These are phyloP conservation scores for Yamadazyma diddensiae DNA, from an alignment of 1,139 yeast genomes.

Conservation along the genomic window DNA sequence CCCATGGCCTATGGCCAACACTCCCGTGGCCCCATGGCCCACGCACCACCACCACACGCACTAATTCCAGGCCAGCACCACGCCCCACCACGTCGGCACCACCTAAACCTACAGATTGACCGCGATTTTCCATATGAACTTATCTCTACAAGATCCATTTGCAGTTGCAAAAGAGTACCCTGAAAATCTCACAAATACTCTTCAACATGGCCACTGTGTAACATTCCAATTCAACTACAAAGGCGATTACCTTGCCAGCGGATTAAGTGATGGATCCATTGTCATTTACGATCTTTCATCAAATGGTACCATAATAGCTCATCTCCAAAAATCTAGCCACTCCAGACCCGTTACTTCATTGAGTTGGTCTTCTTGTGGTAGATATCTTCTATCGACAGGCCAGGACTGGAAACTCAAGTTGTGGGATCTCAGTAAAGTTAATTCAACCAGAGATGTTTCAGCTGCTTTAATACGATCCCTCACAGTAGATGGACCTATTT, in stretches of 20 bases:
- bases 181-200: conserved; percentile 67
- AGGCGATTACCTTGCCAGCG: conserved; percentile 90
- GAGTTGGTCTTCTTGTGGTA: conserved; percentile 74
- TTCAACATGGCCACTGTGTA: conserved; percentile 70
- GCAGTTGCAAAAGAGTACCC: conserved; percentile 93
- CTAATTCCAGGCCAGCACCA: no score
- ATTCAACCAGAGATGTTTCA: conserved; percentile 24
- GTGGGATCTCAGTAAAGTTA: conserved; percentile 65
- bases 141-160: conserved; percentile 87
- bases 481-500: conserved; percentile 66
- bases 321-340: conserved; percentile 56
- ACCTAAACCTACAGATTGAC: no score
- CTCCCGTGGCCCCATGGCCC: no score
- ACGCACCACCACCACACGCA: no score
- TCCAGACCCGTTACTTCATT: conserved; percentile 72
- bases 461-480: conserved; percentile 39
- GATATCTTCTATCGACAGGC: conserved; percentile 69
- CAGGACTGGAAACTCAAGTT: conserved; percentile 81
- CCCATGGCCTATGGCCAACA: no score
- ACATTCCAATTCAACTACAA: conserved; percentile 67
- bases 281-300: conserved; percentile 73
- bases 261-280: conserved; percentile 75
- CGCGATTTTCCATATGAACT: no score
- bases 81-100: no score
- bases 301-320: conserved; percentile 51